Base-by-base conservation (phyloP, 345 rosid species). In the Populus simonii region DNA sequence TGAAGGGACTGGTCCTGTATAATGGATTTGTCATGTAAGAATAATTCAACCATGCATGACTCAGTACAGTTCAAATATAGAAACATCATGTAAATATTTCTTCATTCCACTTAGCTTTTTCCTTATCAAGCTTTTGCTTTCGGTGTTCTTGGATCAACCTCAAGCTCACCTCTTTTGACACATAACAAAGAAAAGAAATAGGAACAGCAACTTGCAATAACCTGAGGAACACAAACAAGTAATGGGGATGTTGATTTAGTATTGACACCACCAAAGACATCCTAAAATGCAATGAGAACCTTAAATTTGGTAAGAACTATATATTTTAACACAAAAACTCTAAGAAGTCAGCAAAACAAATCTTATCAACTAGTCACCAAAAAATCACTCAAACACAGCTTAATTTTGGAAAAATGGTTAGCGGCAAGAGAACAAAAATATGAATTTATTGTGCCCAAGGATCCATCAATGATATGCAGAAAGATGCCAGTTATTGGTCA, bases 11-110 rank as follows among this genome's bases (percentile, higher is more conserved):
- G 68, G 47, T 75, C 77, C 83, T 75, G 79, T 71, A 39, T 79
- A 27, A 73, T 81, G 68, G 84, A 80, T 74, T 80, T 84, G 79
- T 78, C 81, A 81, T 47, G 81, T 61, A 68, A 70, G 72, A 79
- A 81, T 76, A 80, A 84, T 83, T 78, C 85, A 83, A 85, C 80
- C 90, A 84, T 86, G 89, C 85, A 85, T 73, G 86, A 83, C 87
- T 59, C 38, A 70, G 78, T 79, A 85, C 88, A 85, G 87, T 80
- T 76, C 74, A 74, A 17, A 76, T 79, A 51, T 72, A 65, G 84
- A 75, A 84, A 78, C 74, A 57, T 63, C 78, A 83, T 80, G 88
- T 70, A 80, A 80, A 74, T 57, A 74, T 38, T 74, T 77, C 76
- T 82, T 55, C 66, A 8, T 63, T 57, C 75, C 75, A 71, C 75